phyloP scores from a whole-genome alignment of 1,284 basidiomycete species.

The Inonotus obliquus region DNA sequence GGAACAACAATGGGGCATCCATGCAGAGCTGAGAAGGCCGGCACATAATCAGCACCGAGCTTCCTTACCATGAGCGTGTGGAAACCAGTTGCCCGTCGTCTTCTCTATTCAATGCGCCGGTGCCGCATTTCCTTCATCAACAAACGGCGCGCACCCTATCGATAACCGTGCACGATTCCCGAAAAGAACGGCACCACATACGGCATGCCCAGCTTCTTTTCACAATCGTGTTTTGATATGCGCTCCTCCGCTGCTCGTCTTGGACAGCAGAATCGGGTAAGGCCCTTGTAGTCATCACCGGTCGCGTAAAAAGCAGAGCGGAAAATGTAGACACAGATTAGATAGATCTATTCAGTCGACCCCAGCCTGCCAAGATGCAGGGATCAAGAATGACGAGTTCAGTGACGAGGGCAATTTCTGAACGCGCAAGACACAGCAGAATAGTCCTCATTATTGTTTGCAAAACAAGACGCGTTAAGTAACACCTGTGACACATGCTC shows the following conservation, averaged over 20 bases:
- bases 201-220: neutral
- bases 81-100: neutral
- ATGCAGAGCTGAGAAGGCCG: neutral
- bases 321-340: neutral
- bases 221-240: neutral
- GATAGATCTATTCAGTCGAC: neutral
- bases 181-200: neutral
- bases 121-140: neutral
- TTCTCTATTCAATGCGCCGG: neutral
- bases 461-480: neutral
- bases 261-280: neutral
- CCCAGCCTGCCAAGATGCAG: neutral
- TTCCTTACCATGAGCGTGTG: neutral
- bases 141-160: neutral
- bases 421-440: too few relatives aligned
- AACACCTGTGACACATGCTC: neutral
- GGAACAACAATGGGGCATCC: neutral
- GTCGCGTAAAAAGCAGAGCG: neutral
- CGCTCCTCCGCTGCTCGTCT: neutral
- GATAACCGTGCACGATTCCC: neutral
- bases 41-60: neutral
- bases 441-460: too few relatives aligned
- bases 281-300: neutral
- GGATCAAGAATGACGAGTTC: neutral
- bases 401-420: too few relatives aligned